Percentiles rank a stretch among this genome's conserved stretches.
These are phyloP conservation scores for Suhomyces sp. DNA, from an alignment of 805 yeast genomes.

Conservation along the genomic window DNA sequence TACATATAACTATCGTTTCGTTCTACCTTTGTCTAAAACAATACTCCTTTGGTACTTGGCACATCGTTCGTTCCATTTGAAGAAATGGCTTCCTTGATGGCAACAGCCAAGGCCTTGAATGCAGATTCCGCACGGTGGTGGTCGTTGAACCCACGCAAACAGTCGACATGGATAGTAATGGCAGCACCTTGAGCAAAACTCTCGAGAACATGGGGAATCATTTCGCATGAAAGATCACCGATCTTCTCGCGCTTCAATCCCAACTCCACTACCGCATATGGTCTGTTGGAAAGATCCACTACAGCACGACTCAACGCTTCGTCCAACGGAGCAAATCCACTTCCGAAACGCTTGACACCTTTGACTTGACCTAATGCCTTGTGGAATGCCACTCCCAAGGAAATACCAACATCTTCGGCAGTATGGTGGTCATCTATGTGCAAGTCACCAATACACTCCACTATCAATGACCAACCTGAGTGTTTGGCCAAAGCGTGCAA, in stretches of 20 bases:
- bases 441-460: slow-evolving; percentile 90
- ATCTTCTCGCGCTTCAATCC: slow-evolving; percentile 90
- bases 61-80: slow-evolving; percentile 85
- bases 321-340: slow-evolving; percentile 93
- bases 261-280: slow-evolving; percentile 84
- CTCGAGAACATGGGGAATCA: slow-evolving; percentile 96
- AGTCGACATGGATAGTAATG: slow-evolving; percentile 90
- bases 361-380: slow-evolving; percentile 83
- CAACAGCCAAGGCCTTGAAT: slow-evolving; percentile 92
- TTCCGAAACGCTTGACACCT: slow-evolving; percentile 91
- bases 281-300: slow-evolving; percentile 91
- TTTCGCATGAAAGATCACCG: slow-evolving; percentile 89
- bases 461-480: slow-evolving; percentile 88
- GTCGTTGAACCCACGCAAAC: slow-evolving; percentile 89
- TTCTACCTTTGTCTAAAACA: slow-evolving; percentile 41
- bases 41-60: slow-evolving; percentile 95
- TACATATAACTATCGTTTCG: too few relatives aligned
- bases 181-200: slow-evolving; percentile 92
- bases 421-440: slow-evolving; percentile 98
- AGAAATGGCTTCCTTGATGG: slow-evolving; percentile 80
- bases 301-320: slow-evolving; percentile 95
- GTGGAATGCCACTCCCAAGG: slow-evolving; percentile 86
- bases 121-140: slow-evolving; percentile 97
- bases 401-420: slow-evolving; percentile 92
- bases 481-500: slow-evolving; percentile 95